phyloP scores from a whole-genome alignment of 345 rosid species.

The Camelina neglecta region DNA sequence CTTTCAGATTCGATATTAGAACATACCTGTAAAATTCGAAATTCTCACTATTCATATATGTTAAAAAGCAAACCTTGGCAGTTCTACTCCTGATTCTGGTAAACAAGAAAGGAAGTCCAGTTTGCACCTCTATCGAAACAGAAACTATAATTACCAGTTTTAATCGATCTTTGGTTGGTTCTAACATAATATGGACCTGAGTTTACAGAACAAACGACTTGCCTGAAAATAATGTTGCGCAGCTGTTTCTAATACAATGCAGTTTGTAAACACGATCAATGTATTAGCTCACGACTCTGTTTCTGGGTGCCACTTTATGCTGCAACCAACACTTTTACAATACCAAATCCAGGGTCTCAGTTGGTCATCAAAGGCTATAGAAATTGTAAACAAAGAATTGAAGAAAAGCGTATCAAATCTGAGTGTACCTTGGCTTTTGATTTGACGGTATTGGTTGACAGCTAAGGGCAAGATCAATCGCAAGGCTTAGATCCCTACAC shows the following conservation, averaged over 20 bases:
- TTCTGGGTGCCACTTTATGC: constrained; percentile 93
- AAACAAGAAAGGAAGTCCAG: neutral
- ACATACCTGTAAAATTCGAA: constrained; percentile 26
- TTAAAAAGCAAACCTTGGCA: constrained; percentile 9
- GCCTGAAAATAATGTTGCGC: constrained; percentile 31
- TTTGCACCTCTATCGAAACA: neutral
- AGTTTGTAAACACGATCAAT: constrained; percentile 3
- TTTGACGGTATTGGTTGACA: constrained; percentile 65
- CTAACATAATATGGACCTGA: neutral
- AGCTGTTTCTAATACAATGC: constrained; percentile 17
- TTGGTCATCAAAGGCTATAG: constrained; percentile 28
- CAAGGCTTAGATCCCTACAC: constrained; percentile 71
- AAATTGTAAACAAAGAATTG: constrained; percentile 4
- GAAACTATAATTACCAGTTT: neutral
- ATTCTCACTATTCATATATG: neutral
- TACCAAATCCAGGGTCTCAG: constrained; percentile 25
- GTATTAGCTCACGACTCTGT: constrained; percentile 34
- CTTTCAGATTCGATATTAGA: constrained; percentile 8
- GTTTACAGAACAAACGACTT: neutral
- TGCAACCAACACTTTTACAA: constrained; percentile 80
- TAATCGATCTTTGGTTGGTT: neutral
- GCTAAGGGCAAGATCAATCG: constrained; percentile 76
- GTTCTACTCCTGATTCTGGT: neutral
- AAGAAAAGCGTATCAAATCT: neutral
- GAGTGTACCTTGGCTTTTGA: constrained; percentile 79